Conservation (phyloP, 257 asterid species). For the Solanum chiquidenum region DNA sequence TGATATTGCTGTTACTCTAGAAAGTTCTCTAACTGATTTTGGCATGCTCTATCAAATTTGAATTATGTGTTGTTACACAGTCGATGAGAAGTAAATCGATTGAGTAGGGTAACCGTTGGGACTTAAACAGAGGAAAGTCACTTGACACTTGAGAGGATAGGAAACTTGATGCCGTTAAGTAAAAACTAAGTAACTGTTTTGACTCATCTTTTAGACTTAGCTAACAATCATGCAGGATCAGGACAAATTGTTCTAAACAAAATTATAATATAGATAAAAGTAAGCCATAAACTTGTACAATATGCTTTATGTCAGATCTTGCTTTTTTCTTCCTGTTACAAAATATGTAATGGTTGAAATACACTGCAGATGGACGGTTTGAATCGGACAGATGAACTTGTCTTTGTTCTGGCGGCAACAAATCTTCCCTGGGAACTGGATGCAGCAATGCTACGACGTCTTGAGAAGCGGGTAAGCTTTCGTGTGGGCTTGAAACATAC, state of each 20-base stretch:
- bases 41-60: background rate
- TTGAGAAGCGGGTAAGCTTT: conserved; percentile 76
- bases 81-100: background rate
- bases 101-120: background rate
- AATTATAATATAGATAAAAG: background rate
- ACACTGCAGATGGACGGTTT: conserved; percentile 97
- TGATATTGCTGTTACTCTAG: background rate
- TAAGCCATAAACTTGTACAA: background rate
- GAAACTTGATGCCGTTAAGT: background rate
- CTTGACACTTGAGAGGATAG: background rate
- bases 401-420: conserved; percentile 96
- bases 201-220: background rate
- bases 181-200: background rate
- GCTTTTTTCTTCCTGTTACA: background rate
- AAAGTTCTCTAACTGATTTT: background rate
- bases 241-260: background rate
- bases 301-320: background rate
- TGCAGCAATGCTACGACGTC: conserved; percentile 99
- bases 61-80: background rate
- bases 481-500: background rate
- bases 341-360: conserved; percentile 5
- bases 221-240: background rate
- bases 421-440: conserved; percentile 99
- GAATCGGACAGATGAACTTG: conserved; percentile 87
- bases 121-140: background rate